Base-by-base conservation (phyloP, 78 protist species). In the Tieghemostelium lacteum region DNA sequence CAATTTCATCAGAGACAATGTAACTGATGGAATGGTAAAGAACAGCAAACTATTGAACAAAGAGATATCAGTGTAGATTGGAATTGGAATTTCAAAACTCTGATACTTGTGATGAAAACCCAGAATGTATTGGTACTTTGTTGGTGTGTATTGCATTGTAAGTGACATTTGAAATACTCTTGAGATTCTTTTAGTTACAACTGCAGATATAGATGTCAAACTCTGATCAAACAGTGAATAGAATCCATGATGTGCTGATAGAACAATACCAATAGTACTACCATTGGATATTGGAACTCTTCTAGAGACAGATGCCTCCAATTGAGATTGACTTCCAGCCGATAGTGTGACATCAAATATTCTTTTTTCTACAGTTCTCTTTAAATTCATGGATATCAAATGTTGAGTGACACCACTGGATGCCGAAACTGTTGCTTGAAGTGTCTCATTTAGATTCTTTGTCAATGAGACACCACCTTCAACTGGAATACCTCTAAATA, bases 21-120 rank as follows among this genome's bases (percentile, higher is more conserved):
- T 55, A 0, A 83, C 80, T 0, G 91, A 62, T 26, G 91, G 91
- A 3, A 83, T 26, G 19, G 91, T 83, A 45, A 83, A 69, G 71
- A 83, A 83, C 4, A 83, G 31, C 24, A 83, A 39, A 0, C 73
- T 58, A 16, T 29, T 52, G 7, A 24, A 10, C 57, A 26, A 45
- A 2, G 63, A 61, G 19, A 83, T 1, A 33, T 83, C 73, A 0
- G 78, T 50, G 7, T 58, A 67, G 40, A 67, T 60, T 26, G 75
- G 75, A 37, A 78, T 66, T 28, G 91, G 91, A 3, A 83, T 83
- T 5, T 83, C 78, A 49, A 83, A 40, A 0, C 71, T 34, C 33
- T 83, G 91, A 37, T 58, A 83, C 28, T 63, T 72, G 33, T 83
- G 91, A 16, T 69, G 70, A 7, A 83, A 22, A 10, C 72, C 78